A percentile compares a stretch with the other conserved stretches of the same genome.
Evolutionary conservation across 2,329 filamentous ascomycete genomes (phyloP).

Genomic region (Sporothrix curviconia): DNA sequence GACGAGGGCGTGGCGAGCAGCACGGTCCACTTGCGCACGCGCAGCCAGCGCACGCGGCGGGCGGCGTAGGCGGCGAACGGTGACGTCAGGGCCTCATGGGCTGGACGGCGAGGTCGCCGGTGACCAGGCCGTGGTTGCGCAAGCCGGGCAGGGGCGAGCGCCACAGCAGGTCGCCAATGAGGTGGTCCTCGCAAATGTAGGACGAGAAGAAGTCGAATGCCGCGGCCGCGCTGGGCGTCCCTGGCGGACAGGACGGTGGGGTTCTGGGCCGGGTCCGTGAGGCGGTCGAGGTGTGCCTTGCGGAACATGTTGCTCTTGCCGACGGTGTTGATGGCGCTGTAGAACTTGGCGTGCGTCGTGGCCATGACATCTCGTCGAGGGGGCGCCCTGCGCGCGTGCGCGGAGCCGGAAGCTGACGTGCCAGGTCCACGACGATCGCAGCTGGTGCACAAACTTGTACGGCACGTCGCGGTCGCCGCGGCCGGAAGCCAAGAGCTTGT

Average conservation of each 20-base stretch:
- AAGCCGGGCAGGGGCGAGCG: constrained; percentile 53
- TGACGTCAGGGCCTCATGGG: constrained; percentile 81
- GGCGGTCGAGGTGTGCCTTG: constrained; percentile 74
- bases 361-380: constrained; percentile 89
- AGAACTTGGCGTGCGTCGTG: constrained; percentile 93
- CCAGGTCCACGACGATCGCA: constrained; percentile 76
- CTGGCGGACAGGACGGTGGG: constrained; percentile 32
- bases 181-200: constrained; percentile 96
- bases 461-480: constrained; percentile 35
- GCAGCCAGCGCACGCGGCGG: constrained; percentile 79
- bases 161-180: constrained; percentile 91
- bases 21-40: constrained; percentile 92
- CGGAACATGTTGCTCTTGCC: constrained; percentile 99
- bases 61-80: constrained; percentile 69
- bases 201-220: constrained; percentile 90
- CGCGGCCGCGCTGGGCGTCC: constrained; percentile 44
- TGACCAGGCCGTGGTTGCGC: constrained; percentile 73
- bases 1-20: constrained; percentile 77
- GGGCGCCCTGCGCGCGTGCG: constrained; percentile 59
- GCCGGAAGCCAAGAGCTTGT: constrained; percentile 65
- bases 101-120: constrained; percentile 82
- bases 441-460: constrained; percentile 91
- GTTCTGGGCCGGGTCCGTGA: constrained; percentile 49
- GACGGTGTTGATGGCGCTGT: constrained; percentile 92
- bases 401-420: too few species aligned